These are phyloP conservation scores for Cotoneaster glaucophyllus DNA, from an alignment of 306 rosid species.

Conservation along the genomic window DNA sequence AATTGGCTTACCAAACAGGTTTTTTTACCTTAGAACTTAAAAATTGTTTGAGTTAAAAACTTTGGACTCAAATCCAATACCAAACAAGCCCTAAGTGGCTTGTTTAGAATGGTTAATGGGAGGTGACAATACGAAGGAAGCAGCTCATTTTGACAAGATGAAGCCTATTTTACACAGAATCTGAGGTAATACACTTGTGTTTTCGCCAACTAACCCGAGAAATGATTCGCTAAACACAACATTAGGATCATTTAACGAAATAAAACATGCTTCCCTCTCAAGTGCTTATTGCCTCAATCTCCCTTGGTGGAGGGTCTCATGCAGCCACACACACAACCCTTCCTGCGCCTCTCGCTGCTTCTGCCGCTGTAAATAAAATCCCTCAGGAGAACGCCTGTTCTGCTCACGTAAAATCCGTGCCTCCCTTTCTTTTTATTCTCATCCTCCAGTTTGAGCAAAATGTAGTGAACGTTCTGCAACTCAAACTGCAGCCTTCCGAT, in stretches of 20 bases:
- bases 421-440: conserved; percentile 56
- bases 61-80: too few relatives aligned
- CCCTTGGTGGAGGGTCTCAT: conserved; percentile 56
- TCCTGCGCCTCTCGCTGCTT: conserved; percentile 43
- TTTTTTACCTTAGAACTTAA: too few relatives aligned
- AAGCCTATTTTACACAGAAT: conserved; percentile 24
- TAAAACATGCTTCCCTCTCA: conserved; percentile 22
- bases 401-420: conserved; percentile 50
- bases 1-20: too few relatives aligned
- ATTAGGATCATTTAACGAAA: conserved; percentile 22
- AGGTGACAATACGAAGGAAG: conserved; percentile 16
- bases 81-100: too few relatives aligned
- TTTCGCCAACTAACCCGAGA: conserved; percentile 23
- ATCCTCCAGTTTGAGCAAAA: conserved; percentile 60
- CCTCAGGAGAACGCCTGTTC: conserved; percentile 61
- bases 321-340: conserved; percentile 62
- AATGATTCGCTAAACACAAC: conserved; percentile 22
- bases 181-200: background rate
- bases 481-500: conserved; percentile 82
- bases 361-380: conserved; percentile 65
- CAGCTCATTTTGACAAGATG: conserved; percentile 22
- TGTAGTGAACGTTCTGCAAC: conserved; percentile 70
- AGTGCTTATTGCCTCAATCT: conserved; percentile 33
- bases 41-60: too few relatives aligned
- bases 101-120: background rate